A percentile compares a stretch with the other conserved stretches of the same genome.
Conservation (phyloP, 805 yeast species). For the Ogataea paradorogensis region DNA sequence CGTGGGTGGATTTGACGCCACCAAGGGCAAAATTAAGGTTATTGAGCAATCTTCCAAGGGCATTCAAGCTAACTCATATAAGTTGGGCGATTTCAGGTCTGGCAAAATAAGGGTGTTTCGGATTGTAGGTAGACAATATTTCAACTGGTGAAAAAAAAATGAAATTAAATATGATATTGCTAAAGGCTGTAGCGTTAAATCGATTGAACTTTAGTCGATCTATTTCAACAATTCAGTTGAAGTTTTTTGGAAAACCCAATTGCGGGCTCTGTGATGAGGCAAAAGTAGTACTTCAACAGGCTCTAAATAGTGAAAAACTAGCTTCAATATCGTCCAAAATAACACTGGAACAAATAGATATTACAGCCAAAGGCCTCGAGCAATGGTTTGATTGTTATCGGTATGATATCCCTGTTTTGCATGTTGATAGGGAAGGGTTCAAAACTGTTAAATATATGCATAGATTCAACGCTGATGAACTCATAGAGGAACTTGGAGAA, state of each 20-base stretch:
- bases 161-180: constrained; percentile 1
- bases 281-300: constrained; percentile 44
- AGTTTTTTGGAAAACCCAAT: constrained; percentile 66
- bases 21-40: constrained; percentile 68
- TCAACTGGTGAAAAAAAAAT: constrained; percentile 56
- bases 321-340: constrained; percentile 26
- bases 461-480: constrained; percentile 52
- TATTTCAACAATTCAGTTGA: constrained; percentile 33
- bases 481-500: constrained; percentile 49
- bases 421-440: constrained; percentile 50
- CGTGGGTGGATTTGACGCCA: constrained; percentile 69
- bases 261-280: constrained; percentile 72
- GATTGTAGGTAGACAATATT: constrained; percentile 65
- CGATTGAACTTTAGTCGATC: not conserved
- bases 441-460: constrained; percentile 66
- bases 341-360: constrained; percentile 48
- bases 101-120: constrained; percentile 84
- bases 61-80: constrained; percentile 59
- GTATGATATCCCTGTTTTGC: constrained; percentile 77
- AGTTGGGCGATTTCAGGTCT: constrained; percentile 65
- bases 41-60: constrained; percentile 55
- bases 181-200: constrained; percentile 1
- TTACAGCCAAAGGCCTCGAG: constrained; percentile 54
- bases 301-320: constrained; percentile 32
- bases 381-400: constrained; percentile 69